These are phyloP conservation scores for Oxyria digyna DNA, from an alignment of 148 eudicot species.

Conservation along the genomic window DNA sequence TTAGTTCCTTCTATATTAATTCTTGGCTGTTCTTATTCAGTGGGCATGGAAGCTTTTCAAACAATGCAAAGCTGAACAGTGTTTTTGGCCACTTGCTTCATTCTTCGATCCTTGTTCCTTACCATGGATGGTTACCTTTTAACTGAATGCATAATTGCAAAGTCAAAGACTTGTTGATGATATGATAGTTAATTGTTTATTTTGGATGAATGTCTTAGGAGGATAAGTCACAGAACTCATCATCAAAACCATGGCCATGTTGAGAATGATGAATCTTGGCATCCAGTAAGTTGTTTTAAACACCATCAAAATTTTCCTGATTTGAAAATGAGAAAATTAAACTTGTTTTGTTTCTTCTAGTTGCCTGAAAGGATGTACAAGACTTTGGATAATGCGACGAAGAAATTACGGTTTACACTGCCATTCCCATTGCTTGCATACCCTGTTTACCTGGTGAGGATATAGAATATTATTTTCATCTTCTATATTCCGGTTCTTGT, in stretches of 20 bases:
- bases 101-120: constrained; percentile 77
- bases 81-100: constrained; percentile 65
- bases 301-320: neutral
- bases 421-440: constrained; percentile 69
- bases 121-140: constrained; percentile 65
- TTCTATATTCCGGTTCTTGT: neutral
- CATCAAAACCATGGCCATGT: constrained; percentile 85
- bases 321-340: neutral
- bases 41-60: constrained; percentile 90
- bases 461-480: neutral
- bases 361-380: constrained; percentile 43
- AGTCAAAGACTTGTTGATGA: no score
- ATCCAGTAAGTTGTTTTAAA: constrained; percentile 34
- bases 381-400: constrained; percentile 29
- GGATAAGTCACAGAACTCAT: constrained; percentile 78
- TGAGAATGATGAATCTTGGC: constrained; percentile 83
- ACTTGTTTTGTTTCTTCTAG: constrained; percentile 18
- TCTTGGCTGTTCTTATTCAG: constrained; percentile 21
- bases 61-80: constrained; percentile 47
- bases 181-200: neutral
- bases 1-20: neutral
- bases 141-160: no score
- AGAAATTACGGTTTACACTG: constrained; percentile 47
- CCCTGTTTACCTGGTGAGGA: constrained; percentile 57
- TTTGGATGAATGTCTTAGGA: constrained; percentile 30